Evolutionary conservation across 106 monocot genomes (phyloP).

Genomic region (Dendrobium officinale): DNA sequence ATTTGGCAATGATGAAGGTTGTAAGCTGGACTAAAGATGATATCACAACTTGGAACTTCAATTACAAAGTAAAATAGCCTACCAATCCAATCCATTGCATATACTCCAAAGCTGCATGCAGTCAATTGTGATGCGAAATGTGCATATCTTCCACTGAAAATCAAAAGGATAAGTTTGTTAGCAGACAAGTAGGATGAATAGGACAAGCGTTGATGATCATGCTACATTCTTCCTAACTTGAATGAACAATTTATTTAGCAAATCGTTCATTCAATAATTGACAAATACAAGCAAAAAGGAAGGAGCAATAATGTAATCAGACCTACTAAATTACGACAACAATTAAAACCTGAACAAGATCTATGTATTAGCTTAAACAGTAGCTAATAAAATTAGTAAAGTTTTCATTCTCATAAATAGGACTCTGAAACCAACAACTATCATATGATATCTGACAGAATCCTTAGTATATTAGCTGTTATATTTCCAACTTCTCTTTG

Average conservation of each 20-base stretch:
- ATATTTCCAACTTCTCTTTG: background rate
- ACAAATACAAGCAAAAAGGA: background rate
- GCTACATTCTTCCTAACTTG: background rate
- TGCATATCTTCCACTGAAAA: constrained; percentile 89
- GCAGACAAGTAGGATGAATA: background rate
- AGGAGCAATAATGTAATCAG: background rate
- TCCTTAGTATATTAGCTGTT: background rate
- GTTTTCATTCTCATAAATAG: background rate
- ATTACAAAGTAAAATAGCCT: constrained; percentile 5
- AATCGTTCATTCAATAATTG: background rate
- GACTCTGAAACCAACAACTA: background rate
- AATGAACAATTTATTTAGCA: background rate
- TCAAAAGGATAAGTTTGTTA: background rate
- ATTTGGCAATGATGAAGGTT: no score
- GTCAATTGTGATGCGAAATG: constrained; percentile 84
- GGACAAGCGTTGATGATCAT: background rate
- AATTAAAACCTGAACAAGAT: background rate
- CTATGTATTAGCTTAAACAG: background rate
- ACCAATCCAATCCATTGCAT: constrained; percentile 99
- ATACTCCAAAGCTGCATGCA: constrained; percentile 71
- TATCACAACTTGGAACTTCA: background rate
- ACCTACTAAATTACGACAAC: background rate
- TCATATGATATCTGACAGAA: background rate
- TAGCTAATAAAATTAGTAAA: background rate
- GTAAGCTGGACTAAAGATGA: background rate